phyloP scores from a whole-genome alignment of 2,329 filamentous ascomycete genomes.

The Grosmannia clavigera region DNA sequence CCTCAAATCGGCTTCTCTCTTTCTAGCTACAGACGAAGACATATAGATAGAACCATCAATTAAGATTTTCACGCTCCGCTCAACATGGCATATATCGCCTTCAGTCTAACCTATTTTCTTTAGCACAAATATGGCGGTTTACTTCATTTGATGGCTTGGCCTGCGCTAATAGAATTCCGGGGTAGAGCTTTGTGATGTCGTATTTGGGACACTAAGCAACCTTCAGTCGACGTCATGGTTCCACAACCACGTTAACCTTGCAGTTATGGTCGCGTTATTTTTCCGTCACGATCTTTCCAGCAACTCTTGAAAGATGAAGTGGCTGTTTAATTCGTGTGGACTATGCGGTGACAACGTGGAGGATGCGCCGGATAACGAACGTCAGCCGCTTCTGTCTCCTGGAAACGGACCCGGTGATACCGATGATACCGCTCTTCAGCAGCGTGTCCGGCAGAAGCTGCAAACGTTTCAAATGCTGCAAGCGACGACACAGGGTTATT shows the following conservation, averaged over 20 bases:
- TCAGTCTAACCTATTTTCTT: too few relatives aligned
- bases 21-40: too few relatives aligned
- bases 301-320: not conserved
- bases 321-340: not conserved
- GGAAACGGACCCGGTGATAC: conserved; percentile 46
- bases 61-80: too few relatives aligned
- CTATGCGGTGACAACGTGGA: conserved; percentile 1
- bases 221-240: too few relatives aligned
- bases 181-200: too few relatives aligned
- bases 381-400: conserved; percentile 55
- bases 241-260: not conserved
- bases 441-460: conserved; percentile 72
- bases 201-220: too few relatives aligned
- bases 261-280: not conserved
- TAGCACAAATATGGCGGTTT: too few relatives aligned
- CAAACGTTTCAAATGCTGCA: conserved; percentile 87
- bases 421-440: conserved; percentile 69
- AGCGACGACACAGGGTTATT: conserved; percentile 70
- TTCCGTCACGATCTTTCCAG: not conserved
- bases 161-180: too few relatives aligned
- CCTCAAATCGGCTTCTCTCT: too few relatives aligned
- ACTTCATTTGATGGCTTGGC: too few relatives aligned
- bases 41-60: too few relatives aligned
- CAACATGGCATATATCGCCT: too few relatives aligned
- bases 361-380: conserved; percentile 21